Base-by-base conservation (phyloP, 1,284 basidiomycete genomes). In the Ustanciosporium gigantosporum region DNA sequence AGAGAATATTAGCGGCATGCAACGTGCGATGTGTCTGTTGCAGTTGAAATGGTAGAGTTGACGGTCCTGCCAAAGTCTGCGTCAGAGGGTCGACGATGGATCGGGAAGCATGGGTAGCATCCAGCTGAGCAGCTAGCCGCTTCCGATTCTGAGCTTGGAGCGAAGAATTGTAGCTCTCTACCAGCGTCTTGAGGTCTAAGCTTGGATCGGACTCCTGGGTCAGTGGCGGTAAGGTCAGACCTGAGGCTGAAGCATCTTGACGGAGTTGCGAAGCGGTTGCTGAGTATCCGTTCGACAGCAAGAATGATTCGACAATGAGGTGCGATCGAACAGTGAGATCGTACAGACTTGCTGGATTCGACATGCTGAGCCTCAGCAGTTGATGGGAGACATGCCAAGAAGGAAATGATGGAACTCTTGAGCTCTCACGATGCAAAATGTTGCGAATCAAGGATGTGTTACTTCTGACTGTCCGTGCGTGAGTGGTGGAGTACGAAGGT, bases 1-100 rank as follows among this genome's bases (percentile, higher is more conserved):
- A 68, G 31, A 76, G 60, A 36, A 75, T 69, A 52, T 76, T 76
- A 36, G 58, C 42, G 1, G 58, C 51, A 25, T 76, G 74, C 13
- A 76, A 17, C 1, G 67, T 53, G 9, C 48, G 6, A 20, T 66
- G 45, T 0, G 72, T 70, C 11, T 45, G 24, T 2, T 16, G 20
- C 5, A 75, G 49, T 2, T 29, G 20, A 44, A 50, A 56, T 3
- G 47, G 43, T 4, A 57, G 45, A 9, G 42, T 55, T 3, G 51
- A 0, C 2, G 57, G 51, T 11, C 57, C 59, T 0, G 41, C 38
- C 14, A 70, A 46, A 4, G 43, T 25, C 8, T 62, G 57, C 7
- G 50, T 52, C 27, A 66, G 59, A 15, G 61, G 53, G 20, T 58
- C 48, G 14, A 21, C 24, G 14, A 62, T 41, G 5, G 53, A 17